Percentiles rank a stretch among this genome's conserved stretches.
These are phyloP conservation scores for Kazachstania kunashirensis DNA, from an alignment of 805 yeast species.

Conservation along the genomic window DNA sequence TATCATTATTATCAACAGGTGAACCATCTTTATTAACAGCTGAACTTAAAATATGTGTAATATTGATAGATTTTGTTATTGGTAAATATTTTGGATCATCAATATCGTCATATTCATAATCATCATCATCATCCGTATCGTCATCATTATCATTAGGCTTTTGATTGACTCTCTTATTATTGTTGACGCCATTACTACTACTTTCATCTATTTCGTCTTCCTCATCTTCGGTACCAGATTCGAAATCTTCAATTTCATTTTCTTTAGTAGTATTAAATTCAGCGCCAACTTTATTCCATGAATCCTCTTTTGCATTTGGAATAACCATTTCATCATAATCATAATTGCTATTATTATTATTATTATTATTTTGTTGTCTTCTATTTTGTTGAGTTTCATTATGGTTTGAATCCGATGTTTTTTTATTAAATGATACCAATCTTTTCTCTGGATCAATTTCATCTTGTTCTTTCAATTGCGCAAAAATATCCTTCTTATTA, in stretches of 20 bases:
- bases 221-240: conserved; percentile 3
- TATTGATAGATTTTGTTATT: conserved; percentile 30
- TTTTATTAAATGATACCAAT: conserved; percentile 66
- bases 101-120: conserved; percentile 5
- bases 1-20: conserved; percentile 1
- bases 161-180: conserved; percentile 7
- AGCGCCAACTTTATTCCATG: conserved; percentile 40
- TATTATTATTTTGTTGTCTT: background rate
- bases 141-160: conserved; percentile 12
- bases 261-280: conserved; percentile 3
- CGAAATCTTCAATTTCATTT: conserved; percentile 3
- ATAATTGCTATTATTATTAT: conserved; percentile 33
- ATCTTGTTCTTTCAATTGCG: conserved; percentile 61
- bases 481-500: conserved; percentile 71
- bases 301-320: conserved; percentile 36
- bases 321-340: conserved; percentile 71
- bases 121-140: conserved; percentile 15
- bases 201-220: conserved; percentile 1
- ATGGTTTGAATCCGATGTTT: conserved; percentile 7
- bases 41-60: conserved; percentile 27
- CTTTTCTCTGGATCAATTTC: conserved; percentile 49
- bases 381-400: background rate
- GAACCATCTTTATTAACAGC: conserved; percentile 13
- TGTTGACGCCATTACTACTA: background rate
- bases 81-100: conserved; percentile 18